Conservation (phyloP, 495 filamentous ascomycete species). For the Saxispiralis lemnorum region DNA sequence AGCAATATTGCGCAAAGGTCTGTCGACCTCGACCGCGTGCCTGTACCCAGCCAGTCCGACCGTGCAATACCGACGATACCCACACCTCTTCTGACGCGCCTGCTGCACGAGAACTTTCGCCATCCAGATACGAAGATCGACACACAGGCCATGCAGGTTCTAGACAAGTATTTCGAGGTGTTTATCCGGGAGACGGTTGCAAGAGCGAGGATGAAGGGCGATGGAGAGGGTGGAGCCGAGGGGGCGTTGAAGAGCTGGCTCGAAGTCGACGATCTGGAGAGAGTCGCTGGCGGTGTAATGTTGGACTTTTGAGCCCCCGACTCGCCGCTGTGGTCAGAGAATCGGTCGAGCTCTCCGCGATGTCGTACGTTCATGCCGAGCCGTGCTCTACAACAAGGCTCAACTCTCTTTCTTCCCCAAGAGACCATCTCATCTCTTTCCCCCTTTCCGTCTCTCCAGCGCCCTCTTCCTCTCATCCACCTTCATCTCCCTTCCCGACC, state of each 20-base stretch:
- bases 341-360: too few species aligned
- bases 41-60: conserved; percentile 2
- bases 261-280: conserved; percentile 73
- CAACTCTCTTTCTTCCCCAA: too few species aligned
- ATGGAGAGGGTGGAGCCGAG: conserved; percentile 29
- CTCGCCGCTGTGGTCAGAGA: too few species aligned
- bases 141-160: conserved; percentile 58
- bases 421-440: not conserved
- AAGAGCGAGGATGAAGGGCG: conserved; percentile 46
- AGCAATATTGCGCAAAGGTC: not conserved
- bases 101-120: conserved; percentile 66
- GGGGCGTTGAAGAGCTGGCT: conserved; percentile 4
- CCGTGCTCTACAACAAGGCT: too few species aligned
- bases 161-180: conserved; percentile 75
- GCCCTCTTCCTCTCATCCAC: conserved; percentile 10
- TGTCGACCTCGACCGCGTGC: not conserved
- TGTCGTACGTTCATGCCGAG: too few species aligned
- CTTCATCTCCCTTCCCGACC: conserved; percentile 7
- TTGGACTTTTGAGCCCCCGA: conserved; percentile 51
- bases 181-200: conserved; percentile 89
- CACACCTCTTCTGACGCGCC: conserved; percentile 47
- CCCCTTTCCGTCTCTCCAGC: not conserved
- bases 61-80: conserved; percentile 39
- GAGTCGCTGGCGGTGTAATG: conserved; percentile 70
- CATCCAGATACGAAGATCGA: conserved; percentile 52